Evolutionary conservation across 306 rosid genomes (phyloP).

Genomic region (Medicago ruthenica): DNA sequence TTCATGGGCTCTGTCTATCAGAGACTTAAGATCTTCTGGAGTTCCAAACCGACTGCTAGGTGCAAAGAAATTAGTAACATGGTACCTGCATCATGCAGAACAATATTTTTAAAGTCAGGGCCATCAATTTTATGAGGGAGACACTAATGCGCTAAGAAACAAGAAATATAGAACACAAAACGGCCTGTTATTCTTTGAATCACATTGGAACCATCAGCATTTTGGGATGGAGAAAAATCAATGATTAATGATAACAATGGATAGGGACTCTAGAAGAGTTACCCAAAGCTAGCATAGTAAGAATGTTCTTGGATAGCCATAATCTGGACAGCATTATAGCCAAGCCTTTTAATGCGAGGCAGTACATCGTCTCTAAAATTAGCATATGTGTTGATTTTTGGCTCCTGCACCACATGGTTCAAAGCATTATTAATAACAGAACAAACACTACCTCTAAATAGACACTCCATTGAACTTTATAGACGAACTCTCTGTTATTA

Average conservation of each 20-base stretch:
- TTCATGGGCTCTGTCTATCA: conserved; percentile 94
- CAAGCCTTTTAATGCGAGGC: conserved; percentile 77
- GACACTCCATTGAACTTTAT: conserved; percentile 29
- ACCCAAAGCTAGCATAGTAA: conserved; percentile 99
- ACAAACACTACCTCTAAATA: conserved; percentile 21
- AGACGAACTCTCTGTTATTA: conserved; percentile 29
- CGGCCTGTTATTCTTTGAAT: conserved; percentile 23
- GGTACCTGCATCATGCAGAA: conserved; percentile 68
- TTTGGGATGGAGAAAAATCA: neutral
- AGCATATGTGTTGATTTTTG: conserved; percentile 77
- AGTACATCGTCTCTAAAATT: conserved; percentile 85
- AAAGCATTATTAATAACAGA: conserved; percentile 25
- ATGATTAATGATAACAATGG: conserved; percentile 17
- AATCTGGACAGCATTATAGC: conserved; percentile 98
- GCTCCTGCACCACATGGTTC: conserved; percentile 69
- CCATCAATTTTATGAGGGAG: conserved; percentile 30
- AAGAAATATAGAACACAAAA: conserved; percentile 35
- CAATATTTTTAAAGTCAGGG: conserved; percentile 26
- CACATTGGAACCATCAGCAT: conserved; percentile 14
- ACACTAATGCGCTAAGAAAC: conserved; percentile 29
- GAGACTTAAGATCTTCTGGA: conserved; percentile 94
- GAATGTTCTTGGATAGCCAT: conserved; percentile 99
- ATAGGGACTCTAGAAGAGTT: conserved; percentile 41
- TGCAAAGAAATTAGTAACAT: conserved; percentile 97
- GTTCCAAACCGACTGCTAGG: conserved; percentile 98